Evolutionary conservation across 257 asterid species (phyloP).

Genomic region (Solanum chiquidenum): DNA sequence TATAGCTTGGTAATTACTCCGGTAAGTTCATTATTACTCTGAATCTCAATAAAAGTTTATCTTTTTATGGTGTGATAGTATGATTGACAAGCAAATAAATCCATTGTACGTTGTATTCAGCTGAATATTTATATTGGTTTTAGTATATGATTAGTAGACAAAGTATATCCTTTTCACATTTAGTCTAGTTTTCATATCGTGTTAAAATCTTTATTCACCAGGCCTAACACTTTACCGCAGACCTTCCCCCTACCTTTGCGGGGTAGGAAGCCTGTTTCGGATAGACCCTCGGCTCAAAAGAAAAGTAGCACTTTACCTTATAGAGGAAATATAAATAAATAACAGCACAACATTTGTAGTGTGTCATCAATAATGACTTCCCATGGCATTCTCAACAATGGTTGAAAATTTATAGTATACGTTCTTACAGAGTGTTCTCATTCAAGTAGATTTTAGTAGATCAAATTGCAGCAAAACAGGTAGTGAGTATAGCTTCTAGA

Average conservation of each 20-base stretch:
- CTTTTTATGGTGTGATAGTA: neutral
- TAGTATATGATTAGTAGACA: neutral
- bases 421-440: neutral
- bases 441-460: neutral
- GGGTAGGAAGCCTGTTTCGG: neutral
- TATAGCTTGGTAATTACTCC: slow-evolving; percentile 66
- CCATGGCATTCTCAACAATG: neutral
- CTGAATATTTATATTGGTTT: neutral
- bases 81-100: neutral
- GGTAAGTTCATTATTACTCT: slow-evolving; percentile 26
- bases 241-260: neutral
- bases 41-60: neutral
- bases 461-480: neutral
- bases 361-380: neutral
- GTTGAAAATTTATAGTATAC: neutral
- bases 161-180: neutral
- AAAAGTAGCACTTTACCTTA: neutral
- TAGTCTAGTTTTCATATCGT: neutral
- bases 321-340: neutral
- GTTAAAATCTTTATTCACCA: neutral
- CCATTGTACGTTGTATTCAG: neutral
- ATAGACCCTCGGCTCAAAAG: neutral
- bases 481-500: neutral
- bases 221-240: neutral
- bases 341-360: neutral